phyloP scores from a whole-genome alignment of 2,329 filamentous ascomycete genomes.

The Aureobasidium leucospermi region DNA sequence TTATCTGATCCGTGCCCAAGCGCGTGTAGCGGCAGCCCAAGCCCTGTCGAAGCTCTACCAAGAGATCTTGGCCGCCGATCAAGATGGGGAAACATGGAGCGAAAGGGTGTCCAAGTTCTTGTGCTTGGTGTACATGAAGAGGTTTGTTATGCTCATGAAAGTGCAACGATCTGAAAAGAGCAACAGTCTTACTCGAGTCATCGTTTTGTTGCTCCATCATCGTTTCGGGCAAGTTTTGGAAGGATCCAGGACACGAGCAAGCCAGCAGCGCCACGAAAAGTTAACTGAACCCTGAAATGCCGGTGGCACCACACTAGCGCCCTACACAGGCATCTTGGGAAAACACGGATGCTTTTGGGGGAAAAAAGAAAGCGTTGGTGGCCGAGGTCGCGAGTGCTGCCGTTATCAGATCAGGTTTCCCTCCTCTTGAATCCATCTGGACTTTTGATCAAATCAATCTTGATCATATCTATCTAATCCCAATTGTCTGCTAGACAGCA shows the following conservation, averaged over 20 bases:
- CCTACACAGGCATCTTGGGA: neutral
- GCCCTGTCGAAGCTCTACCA: neutral
- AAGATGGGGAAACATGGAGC: neutral
- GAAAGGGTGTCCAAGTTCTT: neutral
- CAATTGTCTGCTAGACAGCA: neutral
- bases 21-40: neutral
- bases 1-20: conserved; percentile 1
- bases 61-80: conserved; percentile 4
- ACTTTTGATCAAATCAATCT: conserved; percentile 10
- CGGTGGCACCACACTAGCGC: neutral
- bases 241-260: neutral
- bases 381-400: conserved; percentile 5
- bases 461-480: conserved; percentile 10
- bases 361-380: neutral
- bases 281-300: neutral
- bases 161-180: neutral
- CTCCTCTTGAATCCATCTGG: conserved; percentile 15
- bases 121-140: neutral
- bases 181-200: neutral
- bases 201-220: neutral
- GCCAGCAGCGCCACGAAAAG: conserved; percentile 4
- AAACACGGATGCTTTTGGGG: neutral
- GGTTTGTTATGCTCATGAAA: neutral
- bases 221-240: neutral
- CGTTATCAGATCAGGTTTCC: conserved; percentile 19